Evolutionary conservation across 352 stramenopile genomes (phyloP).

Genomic region (Globisporangium lucens): DNA sequence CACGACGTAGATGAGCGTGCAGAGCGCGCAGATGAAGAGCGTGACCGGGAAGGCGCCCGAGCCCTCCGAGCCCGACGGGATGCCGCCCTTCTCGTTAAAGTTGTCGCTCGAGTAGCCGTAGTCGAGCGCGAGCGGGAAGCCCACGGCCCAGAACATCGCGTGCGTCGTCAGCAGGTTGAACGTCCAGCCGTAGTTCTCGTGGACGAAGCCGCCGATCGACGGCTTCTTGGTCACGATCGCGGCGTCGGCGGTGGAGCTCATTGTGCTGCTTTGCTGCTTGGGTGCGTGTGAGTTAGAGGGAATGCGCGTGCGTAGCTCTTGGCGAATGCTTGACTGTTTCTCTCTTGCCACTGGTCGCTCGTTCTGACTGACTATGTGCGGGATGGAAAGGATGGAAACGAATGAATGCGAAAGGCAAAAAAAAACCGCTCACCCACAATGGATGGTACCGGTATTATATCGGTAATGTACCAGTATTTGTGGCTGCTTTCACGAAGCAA

Average conservation of each 20-base stretch:
- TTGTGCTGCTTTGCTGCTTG: background rate
- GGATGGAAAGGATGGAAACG: background rate
- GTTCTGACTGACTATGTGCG: background rate
- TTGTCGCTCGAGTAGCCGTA: slow-evolving; percentile 79
- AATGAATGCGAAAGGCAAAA: background rate
- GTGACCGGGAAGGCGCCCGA: slow-evolving; percentile 81
- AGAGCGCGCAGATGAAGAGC: slow-evolving; percentile 73
- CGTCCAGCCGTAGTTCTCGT: slow-evolving; percentile 78
- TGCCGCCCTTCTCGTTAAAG: slow-evolving; percentile 72
- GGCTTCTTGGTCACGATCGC: slow-evolving; percentile 20
- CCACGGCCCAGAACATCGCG: slow-evolving; percentile 79
- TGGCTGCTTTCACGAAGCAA: too few relatives aligned
- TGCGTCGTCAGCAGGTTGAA: slow-evolving; percentile 85
- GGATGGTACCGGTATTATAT: background rate
- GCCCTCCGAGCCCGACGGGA: slow-evolving; percentile 72
- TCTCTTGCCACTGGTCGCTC: background rate
- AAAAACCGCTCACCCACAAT: background rate
- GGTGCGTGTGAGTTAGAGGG: background rate
- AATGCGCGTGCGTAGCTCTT: background rate
- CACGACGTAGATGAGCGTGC: slow-evolving; percentile 59
- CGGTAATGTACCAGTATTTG: too few relatives aligned
- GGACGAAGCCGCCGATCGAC: slow-evolving; percentile 54
- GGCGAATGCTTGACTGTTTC: background rate
- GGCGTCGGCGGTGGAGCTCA: background rate
- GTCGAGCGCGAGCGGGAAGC: slow-evolving; percentile 68